phyloP scores from a whole-genome alignment of 495 filamentous ascomycete species.

The Podospora sp. region DNA sequence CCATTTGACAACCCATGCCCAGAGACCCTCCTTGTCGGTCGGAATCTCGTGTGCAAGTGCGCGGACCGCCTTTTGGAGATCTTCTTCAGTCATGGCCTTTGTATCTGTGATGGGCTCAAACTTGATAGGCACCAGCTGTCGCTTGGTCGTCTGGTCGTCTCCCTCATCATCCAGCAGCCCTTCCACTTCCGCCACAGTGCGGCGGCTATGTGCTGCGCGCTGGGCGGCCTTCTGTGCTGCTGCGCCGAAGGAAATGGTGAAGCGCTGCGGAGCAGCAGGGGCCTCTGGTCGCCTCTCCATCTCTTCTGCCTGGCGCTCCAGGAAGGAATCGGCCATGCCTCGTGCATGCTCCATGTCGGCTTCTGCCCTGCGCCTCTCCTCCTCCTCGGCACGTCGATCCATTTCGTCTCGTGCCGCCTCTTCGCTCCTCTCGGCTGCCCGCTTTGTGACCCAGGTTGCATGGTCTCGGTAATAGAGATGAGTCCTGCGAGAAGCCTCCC shows the following conservation, averaged over 20 bases:
- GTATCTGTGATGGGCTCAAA: conserved; percentile 75
- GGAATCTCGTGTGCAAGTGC: conserved; percentile 90
- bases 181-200: conserved; percentile 91
- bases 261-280: conserved; percentile 73
- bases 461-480: conserved; percentile 87
- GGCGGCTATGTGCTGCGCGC: conserved; percentile 64
- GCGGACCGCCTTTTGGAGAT: conserved; percentile 74
- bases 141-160: conserved; percentile 69
- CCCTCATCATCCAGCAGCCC: conserved; percentile 93
- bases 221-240: conserved; percentile 80
- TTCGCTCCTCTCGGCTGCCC: conserved; percentile 67
- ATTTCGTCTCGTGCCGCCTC: conserved; percentile 78
- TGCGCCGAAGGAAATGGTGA: conserved; percentile 91
- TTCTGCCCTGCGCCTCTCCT: conserved; percentile 67
- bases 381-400: conserved; percentile 76
- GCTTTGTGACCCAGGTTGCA: conserved; percentile 80
- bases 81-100: conserved; percentile 76
- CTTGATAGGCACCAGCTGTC: conserved; percentile 88
- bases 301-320: conserved; percentile 85
- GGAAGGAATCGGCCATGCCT: conserved; percentile 90
- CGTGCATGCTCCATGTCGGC: conserved; percentile 77
- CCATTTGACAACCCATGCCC: conserved; percentile 92
- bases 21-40: conserved; percentile 80
- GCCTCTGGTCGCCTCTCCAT: conserved; percentile 65
- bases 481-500: conserved; percentile 68